Evolutionary conservation across 148 eudicot species (phyloP).

Genomic region (Gaultheria prostrata): DNA sequence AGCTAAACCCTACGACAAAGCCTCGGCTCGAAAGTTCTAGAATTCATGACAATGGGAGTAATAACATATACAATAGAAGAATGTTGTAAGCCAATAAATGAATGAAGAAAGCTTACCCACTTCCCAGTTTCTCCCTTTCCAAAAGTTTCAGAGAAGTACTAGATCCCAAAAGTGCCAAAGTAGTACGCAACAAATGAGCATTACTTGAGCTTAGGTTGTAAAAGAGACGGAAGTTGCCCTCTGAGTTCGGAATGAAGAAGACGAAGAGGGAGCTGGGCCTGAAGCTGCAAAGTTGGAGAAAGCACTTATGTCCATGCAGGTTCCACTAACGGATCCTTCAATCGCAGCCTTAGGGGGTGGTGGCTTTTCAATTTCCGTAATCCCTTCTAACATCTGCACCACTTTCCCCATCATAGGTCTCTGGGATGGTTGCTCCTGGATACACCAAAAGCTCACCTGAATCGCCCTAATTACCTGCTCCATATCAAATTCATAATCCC

Average conservation of each 20-base stretch:
- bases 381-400: constrained; percentile 89
- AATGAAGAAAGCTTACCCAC: neutral
- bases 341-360: constrained; percentile 51
- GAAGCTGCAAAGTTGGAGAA: constrained; percentile 39
- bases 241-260: constrained; percentile 38
- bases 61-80: neutral
- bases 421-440: constrained; percentile 77
- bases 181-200: neutral
- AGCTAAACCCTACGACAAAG: neutral
- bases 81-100: too few species aligned
- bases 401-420: constrained; percentile 90
- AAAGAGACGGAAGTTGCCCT: constrained; percentile 38
- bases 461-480: constrained; percentile 62
- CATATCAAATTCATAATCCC: constrained; percentile 37
- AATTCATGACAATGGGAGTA: neutral
- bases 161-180: neutral
- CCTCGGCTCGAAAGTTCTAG: neutral
- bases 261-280: constrained; percentile 30
- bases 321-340: constrained; percentile 40
- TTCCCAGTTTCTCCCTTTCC: neutral
- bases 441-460: constrained; percentile 84
- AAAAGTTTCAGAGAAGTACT: neutral
- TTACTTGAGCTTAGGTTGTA: constrained; percentile 25
- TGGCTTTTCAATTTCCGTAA: constrained; percentile 57
- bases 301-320: constrained; percentile 39